Base-by-base conservation (phyloP, 2,329 filamentous ascomycete species). In the Knufia petricola region DNA sequence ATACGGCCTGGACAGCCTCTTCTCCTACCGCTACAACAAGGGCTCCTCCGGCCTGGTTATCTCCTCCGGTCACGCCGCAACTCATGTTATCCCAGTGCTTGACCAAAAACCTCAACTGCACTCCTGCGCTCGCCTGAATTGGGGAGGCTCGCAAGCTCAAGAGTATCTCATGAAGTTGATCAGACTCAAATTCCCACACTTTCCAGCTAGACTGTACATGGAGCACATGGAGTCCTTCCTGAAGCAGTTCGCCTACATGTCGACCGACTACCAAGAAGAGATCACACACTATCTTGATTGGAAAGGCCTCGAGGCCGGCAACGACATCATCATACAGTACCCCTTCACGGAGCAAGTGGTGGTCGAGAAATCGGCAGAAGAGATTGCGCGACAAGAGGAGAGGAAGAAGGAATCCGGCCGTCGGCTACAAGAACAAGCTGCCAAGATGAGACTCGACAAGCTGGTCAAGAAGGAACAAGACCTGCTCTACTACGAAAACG, bases 391-490 rank as follows among this genome's bases (percentile, higher is more conserved):
- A 34, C 87, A 94, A 55, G 88, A 90, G 9, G 92, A 98, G 71
- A 84, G 90, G 63, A 87, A 94, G 62, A 94, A 94, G 64, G 92
- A 98, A 67, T 92, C 87, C 58, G 92, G 92, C 0, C 77, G 92
- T 55, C 77, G 94, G 39, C 64, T 98, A 21, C 92, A 98, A 65
- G 88, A 95, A 60, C 92, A 98, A 66, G 92, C 92, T 0, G 90
- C 90, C 8, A 96, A 95, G 67, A 95, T 95, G 87, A 83, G 92
- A 6, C 71, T 98, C 0, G 92, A 98, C 56, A 94, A 94, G 60
- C 73, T 98, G 40, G 87, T 96, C 64, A 85, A 86, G 61, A 98
- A 98, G 66, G 92, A 98, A 67, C 82, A 94, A 62, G 89, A 96
- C 63, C 71, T 96, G 1, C 89, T 94, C 58, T 95, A 95, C 66